Evolutionary conservation across 2,329 filamentous ascomycete species (phyloP), one percentile per base, ranked within the genome.

Genomic region (Didymella keratinophila): DNA sequence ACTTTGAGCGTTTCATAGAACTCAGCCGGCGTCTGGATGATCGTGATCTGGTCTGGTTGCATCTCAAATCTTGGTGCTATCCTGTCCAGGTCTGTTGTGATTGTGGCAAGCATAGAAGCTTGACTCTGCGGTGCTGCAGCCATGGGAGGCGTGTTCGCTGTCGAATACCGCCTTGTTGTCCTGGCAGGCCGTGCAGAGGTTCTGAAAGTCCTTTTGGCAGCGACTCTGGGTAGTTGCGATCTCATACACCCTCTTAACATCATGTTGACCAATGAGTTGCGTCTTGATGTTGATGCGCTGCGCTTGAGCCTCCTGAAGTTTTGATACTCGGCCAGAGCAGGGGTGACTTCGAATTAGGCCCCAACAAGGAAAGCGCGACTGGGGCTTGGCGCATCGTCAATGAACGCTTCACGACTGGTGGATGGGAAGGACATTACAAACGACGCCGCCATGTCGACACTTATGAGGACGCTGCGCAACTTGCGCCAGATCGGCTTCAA

Each of bases 1-100:
- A 93, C 92, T 87, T 97, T 97, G 58, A 99, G 81, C 8, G 89
- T 92, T 67, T 90, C 87, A 78, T 97, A 99, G 75, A 99, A 99
- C 52, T 94, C 91, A n/a, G 86, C 79, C 0, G 95, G 95, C 2
- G 90, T 89, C 67, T 88, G 85, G 12, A 99, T 78, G 20, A 99
- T 89, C 11, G 85, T 83, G 48, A 99, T 90, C 58, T 94, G 87
- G 5, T 91, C 91, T 1, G 92, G 91, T 25, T 88, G 82, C 25
- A 99, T 83, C 73, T 93, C 91, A 68, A 99, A 97, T 43, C 91
- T 89, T n/a, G 95, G 95, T 3, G 93, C 90, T 64, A 98, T 87
- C 68, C 85, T 89, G 76, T 99, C 95, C 60, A 99, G 81, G 76
- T 99, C 93, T 42, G 82, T 81, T 12, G 86, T 88, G 53, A 91